Conservation (phyloP, 176 grass and related monocot species). For the Carex pumila region DNA sequence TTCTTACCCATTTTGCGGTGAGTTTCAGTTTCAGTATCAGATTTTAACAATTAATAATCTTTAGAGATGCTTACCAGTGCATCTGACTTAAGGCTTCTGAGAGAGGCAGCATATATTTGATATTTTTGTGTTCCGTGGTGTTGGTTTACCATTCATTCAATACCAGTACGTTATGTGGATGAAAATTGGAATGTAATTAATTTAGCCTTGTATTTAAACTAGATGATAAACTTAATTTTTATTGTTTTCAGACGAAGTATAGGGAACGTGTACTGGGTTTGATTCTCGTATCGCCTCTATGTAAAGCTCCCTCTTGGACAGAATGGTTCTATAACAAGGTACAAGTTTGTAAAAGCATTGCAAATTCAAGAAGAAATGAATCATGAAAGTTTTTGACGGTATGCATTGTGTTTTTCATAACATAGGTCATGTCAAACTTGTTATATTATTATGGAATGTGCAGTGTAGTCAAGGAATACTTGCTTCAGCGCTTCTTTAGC, state of each 20-base stretch:
- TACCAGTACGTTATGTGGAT: background rate
- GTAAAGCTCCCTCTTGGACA: slow-evolving; percentile 83
- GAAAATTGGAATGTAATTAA: background rate
- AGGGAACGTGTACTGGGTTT: slow-evolving; percentile 87
- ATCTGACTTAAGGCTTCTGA: background rate
- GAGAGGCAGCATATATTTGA: background rate
- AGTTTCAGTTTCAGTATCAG: slow-evolving; percentile 22
- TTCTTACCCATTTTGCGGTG: slow-evolving; percentile 96
- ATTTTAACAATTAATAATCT: background rate
- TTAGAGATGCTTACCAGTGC: background rate
- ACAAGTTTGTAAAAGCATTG: slow-evolving; percentile 6
- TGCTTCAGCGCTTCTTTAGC: slow-evolving; percentile 94
- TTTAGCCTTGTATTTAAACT: background rate
- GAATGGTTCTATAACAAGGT: slow-evolving; percentile 98
- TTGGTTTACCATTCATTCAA: background rate
- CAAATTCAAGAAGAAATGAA: background rate
- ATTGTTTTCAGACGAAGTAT: slow-evolving; percentile 69
- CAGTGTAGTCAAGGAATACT: slow-evolving; percentile 71
- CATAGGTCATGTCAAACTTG: slow-evolving; percentile 83
- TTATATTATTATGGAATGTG: slow-evolving; percentile 98
- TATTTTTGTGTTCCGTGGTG: background rate
- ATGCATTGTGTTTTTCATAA: slow-evolving; percentile 3
- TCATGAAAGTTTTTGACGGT: background rate
- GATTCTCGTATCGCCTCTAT: slow-evolving; percentile 88
- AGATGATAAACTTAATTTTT: slow-evolving; percentile 2